phyloP scores from a whole-genome alignment of 352 stramenopile genomes.

The Globisporangium okanoganense region DNA sequence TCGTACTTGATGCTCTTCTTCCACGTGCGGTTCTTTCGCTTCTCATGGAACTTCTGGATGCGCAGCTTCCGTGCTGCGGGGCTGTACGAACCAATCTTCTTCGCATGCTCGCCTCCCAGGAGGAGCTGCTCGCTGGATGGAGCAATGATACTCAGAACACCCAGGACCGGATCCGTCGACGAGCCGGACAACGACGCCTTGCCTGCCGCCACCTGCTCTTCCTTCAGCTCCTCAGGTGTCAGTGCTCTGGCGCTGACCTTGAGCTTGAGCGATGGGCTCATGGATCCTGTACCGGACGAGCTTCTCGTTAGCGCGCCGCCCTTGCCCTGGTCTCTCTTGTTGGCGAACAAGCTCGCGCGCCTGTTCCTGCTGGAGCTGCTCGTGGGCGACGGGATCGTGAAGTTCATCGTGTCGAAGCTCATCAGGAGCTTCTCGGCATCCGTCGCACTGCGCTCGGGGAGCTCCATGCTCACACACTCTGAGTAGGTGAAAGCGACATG shows the following conservation, averaged over 20 bases:
- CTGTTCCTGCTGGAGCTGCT: slow-evolving; percentile 53
- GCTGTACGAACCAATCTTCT: slow-evolving; percentile 94
- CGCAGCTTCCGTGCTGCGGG: slow-evolving; percentile 89
- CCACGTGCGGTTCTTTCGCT: slow-evolving; percentile 96
- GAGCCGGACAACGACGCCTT: slow-evolving; percentile 26
- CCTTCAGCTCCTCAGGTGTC: slow-evolving; percentile 30
- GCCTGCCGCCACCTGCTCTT: slow-evolving; percentile 23
- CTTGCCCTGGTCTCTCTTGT: slow-evolving; percentile 21
- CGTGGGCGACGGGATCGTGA: slow-evolving; percentile 75
- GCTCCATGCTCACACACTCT: slow-evolving; percentile 46
- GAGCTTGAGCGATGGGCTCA: slow-evolving; percentile 30
- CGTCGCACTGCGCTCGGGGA: slow-evolving; percentile 29
- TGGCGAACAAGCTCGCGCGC: slow-evolving; percentile 35
- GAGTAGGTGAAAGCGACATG: slow-evolving; percentile 13
- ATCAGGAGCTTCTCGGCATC: slow-evolving; percentile 82
- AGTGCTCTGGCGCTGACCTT: slow-evolving; percentile 25
- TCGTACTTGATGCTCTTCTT: slow-evolving; percentile 99
- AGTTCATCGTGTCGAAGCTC: slow-evolving; percentile 87
- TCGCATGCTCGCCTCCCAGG: slow-evolving; percentile 21
- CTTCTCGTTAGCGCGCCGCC: slow-evolving; percentile 7
- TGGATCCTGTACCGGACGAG: slow-evolving; percentile 13
- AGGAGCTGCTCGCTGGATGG: slow-evolving; percentile 13
- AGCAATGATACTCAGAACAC: slow-evolving; percentile 36
- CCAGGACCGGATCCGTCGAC: slow-evolving; percentile 34
- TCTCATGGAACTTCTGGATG: slow-evolving; percentile 97